Evolutionary conservation across 2,329 filamentous ascomycete species (phyloP).

Genomic region (Aspergillaceae sp.): DNA sequence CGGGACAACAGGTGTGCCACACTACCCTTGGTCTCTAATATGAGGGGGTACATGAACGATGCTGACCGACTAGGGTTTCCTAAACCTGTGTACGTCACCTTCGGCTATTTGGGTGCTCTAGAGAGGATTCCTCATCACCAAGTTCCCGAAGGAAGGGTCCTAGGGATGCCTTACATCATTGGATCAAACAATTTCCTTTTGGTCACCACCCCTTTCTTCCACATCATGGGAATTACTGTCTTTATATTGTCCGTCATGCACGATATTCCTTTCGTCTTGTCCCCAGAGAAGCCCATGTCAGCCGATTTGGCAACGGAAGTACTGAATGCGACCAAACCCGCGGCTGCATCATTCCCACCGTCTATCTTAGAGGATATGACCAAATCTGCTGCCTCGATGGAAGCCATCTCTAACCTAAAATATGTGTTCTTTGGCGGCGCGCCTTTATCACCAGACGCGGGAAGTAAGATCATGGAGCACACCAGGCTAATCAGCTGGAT

Average conservation of each 20-base stretch:
- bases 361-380: constrained; percentile 14
- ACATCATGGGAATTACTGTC: constrained; percentile 13
- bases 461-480: constrained; percentile 1
- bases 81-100: constrained; percentile 13
- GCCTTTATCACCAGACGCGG: constrained; percentile 6
- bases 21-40: background rate
- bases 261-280: constrained; percentile 7
- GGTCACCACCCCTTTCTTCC: constrained; percentile 13
- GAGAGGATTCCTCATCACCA: constrained; percentile 2
- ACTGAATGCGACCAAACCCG: constrained; percentile 7
- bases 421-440: constrained; percentile 11
- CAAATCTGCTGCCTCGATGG: constrained; percentile 4
- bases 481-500: constrained; percentile 5
- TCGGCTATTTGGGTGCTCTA: constrained; percentile 10
- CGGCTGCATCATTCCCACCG: constrained; percentile 9
- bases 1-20: constrained; percentile 22
- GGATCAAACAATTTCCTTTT: constrained; percentile 6
- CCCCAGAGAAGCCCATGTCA: constrained; percentile 15
- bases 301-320: constrained; percentile 8
- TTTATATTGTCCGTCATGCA: constrained; percentile 6
- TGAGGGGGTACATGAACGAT: no score
- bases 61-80: constrained; percentile 7
- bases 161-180: constrained; percentile 1
- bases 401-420: constrained; percentile 7
- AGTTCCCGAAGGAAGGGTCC: constrained; percentile 1